A percentile compares a stretch with the other conserved stretches of the same genome.
Conservation (phyloP, 805 yeast species). For the Starmerella gropengiesseri region DNA sequence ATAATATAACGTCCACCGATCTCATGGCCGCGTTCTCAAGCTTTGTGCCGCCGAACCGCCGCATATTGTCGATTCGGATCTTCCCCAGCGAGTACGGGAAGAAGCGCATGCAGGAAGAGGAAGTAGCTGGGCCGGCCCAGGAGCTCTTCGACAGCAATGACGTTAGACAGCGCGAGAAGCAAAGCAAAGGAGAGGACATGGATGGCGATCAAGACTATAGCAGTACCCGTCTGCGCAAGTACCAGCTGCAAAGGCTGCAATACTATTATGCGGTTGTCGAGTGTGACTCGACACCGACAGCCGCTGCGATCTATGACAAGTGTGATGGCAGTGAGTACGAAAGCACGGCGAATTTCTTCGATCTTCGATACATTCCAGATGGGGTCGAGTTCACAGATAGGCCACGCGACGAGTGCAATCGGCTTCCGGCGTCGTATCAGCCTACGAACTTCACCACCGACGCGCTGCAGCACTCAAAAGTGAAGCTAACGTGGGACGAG, state of each 20-base stretch:
- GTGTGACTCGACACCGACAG: slow-evolving; percentile 65
- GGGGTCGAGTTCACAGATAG: slow-evolving; percentile 77
- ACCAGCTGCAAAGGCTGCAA: slow-evolving; percentile 84
- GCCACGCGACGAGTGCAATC: slow-evolving; percentile 61
- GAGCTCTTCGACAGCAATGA: slow-evolving; percentile 50
- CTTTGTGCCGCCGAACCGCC: slow-evolving; percentile 69
- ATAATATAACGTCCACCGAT: slow-evolving; percentile 77
- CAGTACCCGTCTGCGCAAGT: slow-evolving; percentile 69
- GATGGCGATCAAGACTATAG: slow-evolving; percentile 76
- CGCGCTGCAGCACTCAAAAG: slow-evolving; percentile 93
- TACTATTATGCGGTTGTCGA: slow-evolving; percentile 85
- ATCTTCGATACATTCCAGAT: slow-evolving; percentile 83
- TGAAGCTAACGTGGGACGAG: slow-evolving; percentile 96
- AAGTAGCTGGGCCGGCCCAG: slow-evolving; percentile 81
- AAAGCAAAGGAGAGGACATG: slow-evolving; percentile 30
- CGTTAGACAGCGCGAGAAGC: slow-evolving; percentile 28
- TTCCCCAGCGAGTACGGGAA: slow-evolving; percentile 91
- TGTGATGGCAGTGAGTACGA: slow-evolving; percentile 96
- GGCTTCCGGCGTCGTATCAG: slow-evolving; percentile 64
- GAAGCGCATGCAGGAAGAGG: slow-evolving; percentile 81
- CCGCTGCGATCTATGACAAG: slow-evolving; percentile 64
- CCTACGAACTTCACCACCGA: slow-evolving; percentile 82
- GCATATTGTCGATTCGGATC: slow-evolving; percentile 54
- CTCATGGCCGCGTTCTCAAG: slow-evolving; percentile 79
- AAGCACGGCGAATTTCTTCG: slow-evolving; percentile 89